These are phyloP conservation scores for Vitis hybrid DNA, from an alignment of 177 flowering plant species.

Conservation along the genomic window DNA sequence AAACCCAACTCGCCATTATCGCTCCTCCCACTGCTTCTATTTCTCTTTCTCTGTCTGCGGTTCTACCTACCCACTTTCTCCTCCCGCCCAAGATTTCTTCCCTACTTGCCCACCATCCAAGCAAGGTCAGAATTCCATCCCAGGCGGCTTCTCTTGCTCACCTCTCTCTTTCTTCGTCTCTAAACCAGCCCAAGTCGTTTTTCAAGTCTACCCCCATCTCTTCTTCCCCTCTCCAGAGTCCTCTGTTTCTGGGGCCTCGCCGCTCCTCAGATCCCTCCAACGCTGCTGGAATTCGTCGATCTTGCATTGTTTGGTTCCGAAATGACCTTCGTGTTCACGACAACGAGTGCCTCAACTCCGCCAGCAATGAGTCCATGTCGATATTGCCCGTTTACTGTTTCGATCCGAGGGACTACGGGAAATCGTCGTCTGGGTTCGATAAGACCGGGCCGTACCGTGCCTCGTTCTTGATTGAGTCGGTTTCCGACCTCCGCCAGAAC, in stretches of 20 bases:
- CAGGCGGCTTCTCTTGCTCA: slow-evolving; percentile 55
- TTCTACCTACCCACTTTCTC: slow-evolving; percentile 51
- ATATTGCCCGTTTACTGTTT: slow-evolving; percentile 88
- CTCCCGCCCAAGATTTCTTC: slow-evolving; percentile 40
- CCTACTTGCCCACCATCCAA: slow-evolving; percentile 28
- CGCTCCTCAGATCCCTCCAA: slow-evolving; percentile 72
- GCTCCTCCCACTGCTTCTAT: slow-evolving; percentile 45
- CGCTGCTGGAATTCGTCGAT: slow-evolving; percentile 70
- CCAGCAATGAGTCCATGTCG: slow-evolving; percentile 76
- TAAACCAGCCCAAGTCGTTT: slow-evolving; percentile 33
- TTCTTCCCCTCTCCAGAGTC: slow-evolving; percentile 57
- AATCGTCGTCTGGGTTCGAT: slow-evolving; percentile 86
- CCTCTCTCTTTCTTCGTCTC: slow-evolving; percentile 41
- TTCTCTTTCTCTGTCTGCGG: slow-evolving; percentile 53
- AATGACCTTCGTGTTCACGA: slow-evolving; percentile 86
- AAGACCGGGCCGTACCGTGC: slow-evolving; percentile 87
- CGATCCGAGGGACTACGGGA: slow-evolving; percentile 88
- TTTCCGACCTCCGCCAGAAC: slow-evolving; percentile 65
- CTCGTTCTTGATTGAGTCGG: slow-evolving; percentile 75
- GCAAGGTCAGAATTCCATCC: slow-evolving; percentile 56
- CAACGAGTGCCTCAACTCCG: slow-evolving; percentile 80
- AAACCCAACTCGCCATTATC: slow-evolving; percentile 18
- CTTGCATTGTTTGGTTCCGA: slow-evolving; percentile 87
- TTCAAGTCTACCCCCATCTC: slow-evolving; percentile 47
- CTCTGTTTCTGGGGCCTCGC: slow-evolving; percentile 53